These are phyloP conservation scores for Fusarium napiforme DNA, from an alignment of 2,329 filamentous ascomycete genomes.

Conservation along the genomic window DNA sequence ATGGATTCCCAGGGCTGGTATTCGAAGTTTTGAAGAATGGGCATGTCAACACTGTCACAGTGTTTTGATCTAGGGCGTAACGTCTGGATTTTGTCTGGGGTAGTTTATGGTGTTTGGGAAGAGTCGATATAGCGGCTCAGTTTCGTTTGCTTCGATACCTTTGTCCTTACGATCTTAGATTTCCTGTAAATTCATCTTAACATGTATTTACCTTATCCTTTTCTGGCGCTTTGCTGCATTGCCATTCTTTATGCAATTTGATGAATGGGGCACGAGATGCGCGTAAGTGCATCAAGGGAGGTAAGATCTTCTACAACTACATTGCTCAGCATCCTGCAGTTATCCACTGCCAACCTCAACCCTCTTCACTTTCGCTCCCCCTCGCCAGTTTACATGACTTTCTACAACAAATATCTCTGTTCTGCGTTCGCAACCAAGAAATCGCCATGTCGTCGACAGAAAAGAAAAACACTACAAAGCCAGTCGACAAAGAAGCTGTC, in stretches of 20 bases:
- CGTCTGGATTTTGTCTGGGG: background rate
- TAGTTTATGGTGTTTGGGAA: conserved; percentile 32
- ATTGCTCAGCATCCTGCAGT: background rate
- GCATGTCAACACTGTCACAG: conserved; percentile 86
- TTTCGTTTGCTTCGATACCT: conserved; percentile 15
- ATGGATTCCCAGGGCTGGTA: conserved; percentile 91
- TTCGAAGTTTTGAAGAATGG: conserved; percentile 97
- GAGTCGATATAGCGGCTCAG: background rate
- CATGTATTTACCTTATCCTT: too few relatives aligned
- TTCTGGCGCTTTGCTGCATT: background rate
- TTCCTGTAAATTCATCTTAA: background rate
- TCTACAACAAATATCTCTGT: background rate
- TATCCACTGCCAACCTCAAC: background rate
- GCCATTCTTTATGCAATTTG: background rate
- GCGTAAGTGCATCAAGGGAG: background rate
- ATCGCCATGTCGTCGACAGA: conserved; percentile 2
- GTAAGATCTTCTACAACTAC: background rate
- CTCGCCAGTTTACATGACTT: background rate
- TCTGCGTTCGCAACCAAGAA: background rate
- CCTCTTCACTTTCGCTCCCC: background rate
- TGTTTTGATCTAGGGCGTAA: conserved; percentile 68
- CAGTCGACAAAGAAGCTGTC: background rate
- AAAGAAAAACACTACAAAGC: background rate
- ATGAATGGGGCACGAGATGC: background rate
- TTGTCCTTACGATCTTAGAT: conserved; percentile 5